phyloP scores from a whole-genome alignment of 2,329 filamentous ascomycete genomes.

The Ramularia collo-cygni region DNA sequence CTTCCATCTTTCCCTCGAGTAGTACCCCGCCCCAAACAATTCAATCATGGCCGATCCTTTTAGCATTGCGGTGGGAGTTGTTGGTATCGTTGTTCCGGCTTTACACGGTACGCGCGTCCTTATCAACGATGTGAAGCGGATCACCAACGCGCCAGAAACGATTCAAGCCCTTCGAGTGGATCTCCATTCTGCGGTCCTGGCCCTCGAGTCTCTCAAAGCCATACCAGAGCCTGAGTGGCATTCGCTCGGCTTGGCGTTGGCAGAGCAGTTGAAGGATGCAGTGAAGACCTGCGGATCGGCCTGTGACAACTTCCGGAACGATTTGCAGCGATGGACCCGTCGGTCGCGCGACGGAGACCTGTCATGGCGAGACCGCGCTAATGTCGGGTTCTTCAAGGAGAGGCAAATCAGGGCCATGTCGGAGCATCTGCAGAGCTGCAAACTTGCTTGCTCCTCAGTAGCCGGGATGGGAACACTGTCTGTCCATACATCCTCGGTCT shows the following conservation, averaged over 20 bases:
- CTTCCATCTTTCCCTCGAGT: too few relatives aligned
- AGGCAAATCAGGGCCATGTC: slow-evolving; percentile 1
- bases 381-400: slow-evolving; percentile 2
- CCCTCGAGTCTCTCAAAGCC: not conserved
- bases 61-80: too few relatives aligned
- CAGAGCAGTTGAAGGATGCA: not conserved
- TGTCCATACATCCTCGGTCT: too few relatives aligned
- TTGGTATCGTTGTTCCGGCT: too few relatives aligned
- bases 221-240: slow-evolving; percentile 1
- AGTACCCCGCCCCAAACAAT: too few relatives aligned
- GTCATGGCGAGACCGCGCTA: not conserved
- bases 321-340: slow-evolving; percentile 2
- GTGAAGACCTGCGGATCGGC: not conserved
- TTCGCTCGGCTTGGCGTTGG: slow-evolving; percentile 2
- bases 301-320: too few relatives aligned
- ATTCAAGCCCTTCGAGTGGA: too few relatives aligned
- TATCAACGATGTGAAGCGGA: too few relatives aligned
- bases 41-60: too few relatives aligned
- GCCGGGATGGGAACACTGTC: too few relatives aligned
- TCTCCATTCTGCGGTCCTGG: not conserved
- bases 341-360: not conserved
- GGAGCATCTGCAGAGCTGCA: not conserved
- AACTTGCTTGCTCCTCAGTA: not conserved
- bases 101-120: too few relatives aligned
- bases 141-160: too few relatives aligned